Percentiles rank a stretch among this genome's conserved stretches.
Evolutionary conservation across 2,329 filamentous ascomycete species (phyloP).

Genomic region (Aureobasidium sp.): DNA sequence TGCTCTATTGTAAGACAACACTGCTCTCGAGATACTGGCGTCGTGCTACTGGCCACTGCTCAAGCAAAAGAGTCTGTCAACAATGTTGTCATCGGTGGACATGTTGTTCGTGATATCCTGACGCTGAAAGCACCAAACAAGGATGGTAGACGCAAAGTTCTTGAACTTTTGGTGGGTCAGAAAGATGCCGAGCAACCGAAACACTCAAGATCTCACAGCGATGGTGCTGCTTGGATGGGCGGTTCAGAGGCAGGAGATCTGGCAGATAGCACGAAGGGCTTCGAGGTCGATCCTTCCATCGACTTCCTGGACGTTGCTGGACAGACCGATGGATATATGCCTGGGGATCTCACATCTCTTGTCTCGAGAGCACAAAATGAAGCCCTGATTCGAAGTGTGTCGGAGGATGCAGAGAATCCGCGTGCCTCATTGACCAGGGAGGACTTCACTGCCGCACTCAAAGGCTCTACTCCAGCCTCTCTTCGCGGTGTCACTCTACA

Average conservation of each 20-base stretch:
- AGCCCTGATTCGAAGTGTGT: slow-evolving; percentile 86
- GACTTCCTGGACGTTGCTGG: slow-evolving; percentile 95
- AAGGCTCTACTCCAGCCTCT: slow-evolving; percentile 95
- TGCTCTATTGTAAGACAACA: slow-evolving; percentile 86
- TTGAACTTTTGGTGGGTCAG: slow-evolving; percentile 78
- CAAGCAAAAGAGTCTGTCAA: slow-evolving; percentile 95
- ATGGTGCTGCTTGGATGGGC: slow-evolving; percentile 72
- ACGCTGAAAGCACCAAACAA: slow-evolving; percentile 93
- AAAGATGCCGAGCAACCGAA: slow-evolving; percentile 31
- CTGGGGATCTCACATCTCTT: slow-evolving; percentile 88
- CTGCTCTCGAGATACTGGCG: slow-evolving; percentile 80
- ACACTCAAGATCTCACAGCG: background rate
- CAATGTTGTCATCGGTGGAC: slow-evolving; percentile 88
- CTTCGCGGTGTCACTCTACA: slow-evolving; percentile 95
- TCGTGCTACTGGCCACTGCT: slow-evolving; percentile 90
- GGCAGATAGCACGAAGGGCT: slow-evolving; percentile 60
- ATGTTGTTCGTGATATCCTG: slow-evolving; percentile 93
- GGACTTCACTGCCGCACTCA: slow-evolving; percentile 87
- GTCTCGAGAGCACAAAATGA: slow-evolving; percentile 92
- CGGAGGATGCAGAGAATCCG: slow-evolving; percentile 35
- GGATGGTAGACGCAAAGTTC: slow-evolving; percentile 83
- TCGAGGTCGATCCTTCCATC: slow-evolving; percentile 77
- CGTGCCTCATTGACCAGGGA: slow-evolving; percentile 71
- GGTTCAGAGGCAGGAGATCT: slow-evolving; percentile 57
- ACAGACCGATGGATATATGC: slow-evolving; percentile 98